A percentile compares a stretch with the other conserved stretches of the same genome.
phyloP scores from a whole-genome alignment of 139 green algal genomes.

The Coelastrella sp. region DNA sequence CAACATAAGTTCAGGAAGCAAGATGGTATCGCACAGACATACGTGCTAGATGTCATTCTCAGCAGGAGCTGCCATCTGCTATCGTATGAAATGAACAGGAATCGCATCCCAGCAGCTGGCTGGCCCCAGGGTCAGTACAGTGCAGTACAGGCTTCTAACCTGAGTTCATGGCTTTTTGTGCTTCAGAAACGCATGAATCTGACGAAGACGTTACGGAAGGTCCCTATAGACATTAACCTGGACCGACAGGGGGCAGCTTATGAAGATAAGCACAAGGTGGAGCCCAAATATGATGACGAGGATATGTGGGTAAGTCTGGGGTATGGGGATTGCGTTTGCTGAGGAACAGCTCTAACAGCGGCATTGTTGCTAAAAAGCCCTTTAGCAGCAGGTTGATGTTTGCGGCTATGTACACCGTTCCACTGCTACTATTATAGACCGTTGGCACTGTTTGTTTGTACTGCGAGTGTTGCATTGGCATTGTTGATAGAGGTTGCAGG shows the following conservation, averaged over 20 bases:
- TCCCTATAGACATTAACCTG: conserved; percentile 78
- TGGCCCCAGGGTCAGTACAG: background rate
- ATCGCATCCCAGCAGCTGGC: background rate
- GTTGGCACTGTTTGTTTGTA: too few species aligned
- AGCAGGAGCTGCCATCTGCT: background rate
- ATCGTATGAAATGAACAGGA: background rate
- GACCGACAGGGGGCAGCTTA: conserved; percentile 46
- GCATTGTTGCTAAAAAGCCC: background rate
- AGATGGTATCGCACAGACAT: too few species aligned
- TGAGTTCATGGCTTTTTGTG: background rate
- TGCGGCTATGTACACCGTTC: too few species aligned
- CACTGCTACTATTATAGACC: too few species aligned
- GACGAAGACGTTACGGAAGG: conserved; percentile 96
- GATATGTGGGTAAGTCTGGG: conserved; percentile 57
- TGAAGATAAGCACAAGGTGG: conserved; percentile 62
- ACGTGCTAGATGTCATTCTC: too few species aligned
- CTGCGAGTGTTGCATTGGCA: too few species aligned
- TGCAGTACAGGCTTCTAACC: background rate
- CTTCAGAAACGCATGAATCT: conserved; percentile 92
- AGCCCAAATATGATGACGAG: conserved; percentile 85
- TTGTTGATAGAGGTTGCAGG: too few species aligned
- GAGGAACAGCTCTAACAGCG: too few species aligned
- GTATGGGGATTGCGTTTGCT: background rate
- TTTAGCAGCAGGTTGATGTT: background rate
- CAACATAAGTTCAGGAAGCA: too few species aligned